Evolutionary conservation across 768 basidiomycete genomes (phyloP), one percentile per base, ranked within the genome.

Genomic region (Termitomyces sp.): DNA sequence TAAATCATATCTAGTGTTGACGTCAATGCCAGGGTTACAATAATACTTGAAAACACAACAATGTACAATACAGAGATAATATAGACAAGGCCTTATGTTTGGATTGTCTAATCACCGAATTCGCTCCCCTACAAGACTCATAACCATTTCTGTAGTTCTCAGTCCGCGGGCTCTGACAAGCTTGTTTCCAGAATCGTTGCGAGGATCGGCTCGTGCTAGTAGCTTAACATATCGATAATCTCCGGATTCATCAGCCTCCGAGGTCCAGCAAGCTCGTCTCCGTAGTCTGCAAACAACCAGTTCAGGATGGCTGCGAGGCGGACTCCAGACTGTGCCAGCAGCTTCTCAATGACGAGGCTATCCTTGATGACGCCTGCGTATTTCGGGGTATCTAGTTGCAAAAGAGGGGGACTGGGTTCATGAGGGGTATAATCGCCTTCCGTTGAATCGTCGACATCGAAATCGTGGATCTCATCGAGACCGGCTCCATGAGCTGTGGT

Each of bases 281-380:
- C 65, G 16, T 64, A 62, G 55, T 78, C 75, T 12, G 74, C 73
- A 60, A 91, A 90, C 15, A 94, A 73, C 65, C 79, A 85, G 65
- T 97, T 97, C 61, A 98, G 72, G 12, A 90, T 71, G 0, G 84
- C 91, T 1, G 94, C 95, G 26, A 96, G 83, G 24, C 95, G 79
- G 31, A 96, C 73, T 1, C 94, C 95, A 0, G 75, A 94, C 75
- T 88, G 88, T 0, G 90, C 87, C 39, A 98, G 73, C 62, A 97
- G 68, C 72, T 83, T 83, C 77, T 97, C 94, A 2, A 98, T 64
- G 36, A 94, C 72, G 80, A 86, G 84, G 58, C 81, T 72, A 24
- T 84, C 72, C 59, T 75, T 77, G 62, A 98, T 85, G 39, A 73
- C 72, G 0, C 89, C 91, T 1, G 87, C 74, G 65, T 97, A 98